These are phyloP conservation scores for Trametes gibbosa DNA, from an alignment of 768 basidiomycete species.

Conservation along the genomic window DNA sequence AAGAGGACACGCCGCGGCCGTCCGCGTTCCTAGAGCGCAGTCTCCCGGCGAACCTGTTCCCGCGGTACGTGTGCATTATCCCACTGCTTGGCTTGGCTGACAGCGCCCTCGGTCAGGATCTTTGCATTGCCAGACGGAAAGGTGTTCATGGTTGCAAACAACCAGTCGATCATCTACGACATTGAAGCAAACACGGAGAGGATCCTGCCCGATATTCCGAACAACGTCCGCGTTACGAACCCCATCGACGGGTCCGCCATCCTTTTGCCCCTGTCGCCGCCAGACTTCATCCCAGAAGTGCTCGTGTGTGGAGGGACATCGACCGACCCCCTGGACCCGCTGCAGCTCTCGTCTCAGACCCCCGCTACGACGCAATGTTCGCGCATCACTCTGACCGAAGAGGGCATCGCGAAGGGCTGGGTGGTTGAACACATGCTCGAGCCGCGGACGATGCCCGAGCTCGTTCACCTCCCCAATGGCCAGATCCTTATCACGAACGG, in stretches of 20 bases:
- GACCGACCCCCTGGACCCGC: slow-evolving; percentile 56
- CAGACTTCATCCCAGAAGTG: slow-evolving; percentile 63
- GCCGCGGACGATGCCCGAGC: slow-evolving; percentile 74
- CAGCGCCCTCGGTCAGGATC: slow-evolving; percentile 67
- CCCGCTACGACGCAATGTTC: slow-evolving; percentile 72
- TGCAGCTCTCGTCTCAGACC: slow-evolving; percentile 67
- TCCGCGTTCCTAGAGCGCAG: slow-evolving; percentile 30
- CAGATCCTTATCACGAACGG: slow-evolving; percentile 75
- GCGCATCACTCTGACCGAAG: slow-evolving; percentile 60
- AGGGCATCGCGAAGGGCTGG: slow-evolving; percentile 70
- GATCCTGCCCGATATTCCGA: slow-evolving; percentile 65
- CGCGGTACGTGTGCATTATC: slow-evolving; percentile 63
- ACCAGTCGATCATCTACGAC: slow-evolving; percentile 76
- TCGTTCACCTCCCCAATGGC: slow-evolving; percentile 81
- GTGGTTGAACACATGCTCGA: slow-evolving; percentile 71
- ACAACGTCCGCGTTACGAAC: slow-evolving; percentile 78
- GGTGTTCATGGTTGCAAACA: slow-evolving; percentile 76
- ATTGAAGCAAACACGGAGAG: slow-evolving; percentile 62
- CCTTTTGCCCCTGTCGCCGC: slow-evolving; percentile 65
- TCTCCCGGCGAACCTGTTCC: slow-evolving; percentile 28
- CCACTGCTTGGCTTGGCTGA: slow-evolving; percentile 47
- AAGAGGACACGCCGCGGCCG: slow-evolving; percentile 38
- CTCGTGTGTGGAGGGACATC: slow-evolving; percentile 76
- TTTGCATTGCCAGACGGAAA: slow-evolving; percentile 68
- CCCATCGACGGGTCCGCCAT: slow-evolving; percentile 76